These are phyloP conservation scores for Phalaenopsis aphrodite DNA, from an alignment of 106 monocot genomes.

Conservation along the genomic window DNA sequence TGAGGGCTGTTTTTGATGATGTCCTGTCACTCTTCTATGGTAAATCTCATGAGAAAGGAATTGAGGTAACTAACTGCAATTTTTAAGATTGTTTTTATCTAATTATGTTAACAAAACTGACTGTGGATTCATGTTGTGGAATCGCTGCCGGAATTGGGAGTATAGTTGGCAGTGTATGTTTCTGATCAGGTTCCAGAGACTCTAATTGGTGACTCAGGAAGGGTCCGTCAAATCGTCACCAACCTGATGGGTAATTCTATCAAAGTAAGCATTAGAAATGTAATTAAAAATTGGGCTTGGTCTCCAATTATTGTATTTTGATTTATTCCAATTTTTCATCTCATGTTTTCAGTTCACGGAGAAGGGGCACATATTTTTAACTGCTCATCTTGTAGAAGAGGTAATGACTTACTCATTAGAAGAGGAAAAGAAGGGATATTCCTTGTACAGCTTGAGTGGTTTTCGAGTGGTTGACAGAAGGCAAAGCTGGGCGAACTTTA, in stretches of 20 bases:
- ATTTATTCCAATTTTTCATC: neutral
- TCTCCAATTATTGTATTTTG: neutral
- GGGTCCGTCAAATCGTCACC: conserved; percentile 90
- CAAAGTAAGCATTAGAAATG: conserved; percentile 47
- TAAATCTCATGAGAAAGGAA: conserved; percentile 92
- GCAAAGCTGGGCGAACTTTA: conserved; percentile 60
- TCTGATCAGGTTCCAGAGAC: conserved; percentile 80
- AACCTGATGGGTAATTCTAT: conserved; percentile 98
- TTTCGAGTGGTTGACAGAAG: conserved; percentile 55
- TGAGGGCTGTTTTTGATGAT: conserved; percentile 82
- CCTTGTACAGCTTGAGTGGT: conserved; percentile 58
- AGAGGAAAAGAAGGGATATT: conserved; percentile 27
- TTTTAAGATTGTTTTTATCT: neutral
- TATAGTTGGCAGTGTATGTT: conserved; percentile 82
- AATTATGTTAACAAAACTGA: neutral
- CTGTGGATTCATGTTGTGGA: neutral
- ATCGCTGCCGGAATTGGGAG: neutral
- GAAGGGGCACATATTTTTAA: conserved; percentile 88
- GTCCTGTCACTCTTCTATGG: conserved; percentile 85
- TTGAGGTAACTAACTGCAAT: conserved; percentile 57
- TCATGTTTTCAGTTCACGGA: conserved; percentile 72
- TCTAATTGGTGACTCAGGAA: conserved; percentile 81
- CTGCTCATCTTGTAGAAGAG: conserved; percentile 85
- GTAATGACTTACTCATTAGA: conserved; percentile 35
- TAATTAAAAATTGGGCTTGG: neutral